A percentile compares a stretch with the other conserved stretches of the same genome.
These are phyloP conservation scores for Globisporangium cystogenes DNA, from an alignment of 352 stramenopile species.

Conservation along the genomic window DNA sequence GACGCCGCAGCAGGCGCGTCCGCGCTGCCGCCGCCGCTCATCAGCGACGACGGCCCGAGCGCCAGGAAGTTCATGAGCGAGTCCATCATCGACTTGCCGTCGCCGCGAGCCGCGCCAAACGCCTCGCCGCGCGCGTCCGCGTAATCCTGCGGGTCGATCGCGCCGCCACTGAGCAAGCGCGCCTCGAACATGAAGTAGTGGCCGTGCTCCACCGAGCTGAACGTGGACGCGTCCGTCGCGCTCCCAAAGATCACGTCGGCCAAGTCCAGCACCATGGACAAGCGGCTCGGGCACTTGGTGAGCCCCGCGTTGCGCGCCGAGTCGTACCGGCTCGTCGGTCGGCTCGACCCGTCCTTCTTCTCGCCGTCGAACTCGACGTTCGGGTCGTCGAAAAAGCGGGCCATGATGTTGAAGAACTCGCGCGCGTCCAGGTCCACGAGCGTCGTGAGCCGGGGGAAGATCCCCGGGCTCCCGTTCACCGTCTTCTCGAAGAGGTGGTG, in stretches of 20 bases:
- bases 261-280: conserved; percentile 82
- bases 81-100: conserved; percentile 75
- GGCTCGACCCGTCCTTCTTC: conserved; percentile 35
- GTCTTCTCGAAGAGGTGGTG: conserved; percentile 82
- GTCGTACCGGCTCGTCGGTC: conserved; percentile 67
- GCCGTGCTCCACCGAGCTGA: conserved; percentile 79
- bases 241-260: conserved; percentile 74
- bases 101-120: conserved; percentile 36
- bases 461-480: conserved; percentile 19
- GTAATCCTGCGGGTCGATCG: conserved; percentile 81
- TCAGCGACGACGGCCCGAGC: conserved; percentile 60
- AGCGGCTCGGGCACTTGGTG: conserved; percentile 70
- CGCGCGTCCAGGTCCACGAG: conserved; percentile 77
- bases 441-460: conserved; percentile 81
- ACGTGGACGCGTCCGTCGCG: conserved; percentile 27
- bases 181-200: conserved; percentile 91
- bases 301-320: conserved; percentile 66
- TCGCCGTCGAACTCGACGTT: conserved; percentile 86
- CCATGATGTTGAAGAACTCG: conserved; percentile 79
- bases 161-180: conserved; percentile 73
- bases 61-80: conserved; percentile 87
- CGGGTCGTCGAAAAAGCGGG: conserved; percentile 72
- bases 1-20: conserved; percentile 37
- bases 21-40: conserved; percentile 22
- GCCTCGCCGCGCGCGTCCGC: conserved; percentile 57